Percentiles rank a stretch among this genome's conserved stretches.
phyloP scores from a whole-genome alignment of 208 protist genomes.

The Herpetomonas samuelpessoai region DNA sequence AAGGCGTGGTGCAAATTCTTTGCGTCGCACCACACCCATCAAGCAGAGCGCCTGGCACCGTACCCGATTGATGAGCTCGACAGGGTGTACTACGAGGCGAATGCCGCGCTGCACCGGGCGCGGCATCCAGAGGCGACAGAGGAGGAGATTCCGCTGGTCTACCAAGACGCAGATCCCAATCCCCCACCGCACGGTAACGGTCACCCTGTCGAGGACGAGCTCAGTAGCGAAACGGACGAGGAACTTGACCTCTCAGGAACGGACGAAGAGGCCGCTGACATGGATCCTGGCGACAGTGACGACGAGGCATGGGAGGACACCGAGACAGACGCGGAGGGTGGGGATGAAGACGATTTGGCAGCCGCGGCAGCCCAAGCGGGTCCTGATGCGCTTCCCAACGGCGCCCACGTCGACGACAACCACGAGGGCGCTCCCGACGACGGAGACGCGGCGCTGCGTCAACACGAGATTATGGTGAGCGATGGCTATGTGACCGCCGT shows the following conservation, averaged over 20 bases:
- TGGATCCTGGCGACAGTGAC: not conserved
- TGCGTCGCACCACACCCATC: not conserved
- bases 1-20: not conserved
- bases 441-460: too few species aligned
- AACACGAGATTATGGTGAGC: too few species aligned
- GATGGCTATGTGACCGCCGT: slow-evolving; percentile 17
- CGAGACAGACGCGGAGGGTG: not conserved
- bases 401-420: too few species aligned
- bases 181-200: not conserved
- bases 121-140: not conserved
- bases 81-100: not conserved
- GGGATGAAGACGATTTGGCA: not conserved
- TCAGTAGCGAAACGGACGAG: not conserved
- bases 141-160: not conserved
- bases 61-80: not conserved
- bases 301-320: not conserved
- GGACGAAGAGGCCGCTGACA: not conserved
- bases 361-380: too few species aligned
- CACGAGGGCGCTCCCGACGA: too few species aligned
- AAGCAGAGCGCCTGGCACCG: not conserved
- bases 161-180: not conserved
- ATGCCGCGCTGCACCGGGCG: not conserved
- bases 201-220: not conserved
- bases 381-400: too few species aligned
- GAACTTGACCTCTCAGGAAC: too few species aligned